Evolutionary conservation across 2,329 filamentous ascomycete species (phyloP).

Genomic region (Alternaria sp.): DNA sequence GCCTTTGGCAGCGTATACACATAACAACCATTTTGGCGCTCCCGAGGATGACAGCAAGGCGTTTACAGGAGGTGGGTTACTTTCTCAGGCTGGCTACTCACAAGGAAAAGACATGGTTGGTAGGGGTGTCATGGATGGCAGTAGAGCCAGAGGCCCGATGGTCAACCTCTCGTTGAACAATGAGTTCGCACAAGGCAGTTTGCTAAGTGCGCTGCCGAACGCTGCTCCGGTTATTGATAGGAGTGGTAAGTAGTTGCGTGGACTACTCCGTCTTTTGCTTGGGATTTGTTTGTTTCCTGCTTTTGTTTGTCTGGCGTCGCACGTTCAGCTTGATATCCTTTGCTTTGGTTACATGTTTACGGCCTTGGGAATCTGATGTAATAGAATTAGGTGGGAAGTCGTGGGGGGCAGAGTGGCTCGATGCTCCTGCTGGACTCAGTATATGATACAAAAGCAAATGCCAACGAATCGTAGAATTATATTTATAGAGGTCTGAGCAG

Average conservation of each 20-base stretch:
- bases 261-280: background rate
- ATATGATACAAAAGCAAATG: background rate
- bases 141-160: constrained; percentile 56
- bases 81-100: constrained; percentile 53
- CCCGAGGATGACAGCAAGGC: constrained; percentile 47
- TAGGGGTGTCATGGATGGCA: constrained; percentile 57
- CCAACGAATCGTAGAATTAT: background rate
- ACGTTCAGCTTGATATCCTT: constrained; percentile 4
- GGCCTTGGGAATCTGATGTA: constrained; percentile 8
- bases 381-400: background rate
- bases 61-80: constrained; percentile 57
- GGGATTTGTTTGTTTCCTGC: background rate
- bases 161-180: constrained; percentile 54
- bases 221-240: constrained; percentile 52
- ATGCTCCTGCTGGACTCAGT: background rate
- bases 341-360: background rate
- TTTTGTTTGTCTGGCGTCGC: constrained; percentile 1
- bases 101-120: constrained; percentile 52
- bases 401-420: background rate
- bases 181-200: constrained; percentile 58
- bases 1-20: constrained; percentile 44
- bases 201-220: constrained; percentile 56
- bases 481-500: background rate
- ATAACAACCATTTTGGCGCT: constrained; percentile 44
- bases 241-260: constrained; percentile 31